A percentile compares a stretch with the other conserved stretches of the same genome.
Conservation (phyloP, 2,329 filamentous ascomycete genomes). For the Curvularia hawaiiensis region DNA sequence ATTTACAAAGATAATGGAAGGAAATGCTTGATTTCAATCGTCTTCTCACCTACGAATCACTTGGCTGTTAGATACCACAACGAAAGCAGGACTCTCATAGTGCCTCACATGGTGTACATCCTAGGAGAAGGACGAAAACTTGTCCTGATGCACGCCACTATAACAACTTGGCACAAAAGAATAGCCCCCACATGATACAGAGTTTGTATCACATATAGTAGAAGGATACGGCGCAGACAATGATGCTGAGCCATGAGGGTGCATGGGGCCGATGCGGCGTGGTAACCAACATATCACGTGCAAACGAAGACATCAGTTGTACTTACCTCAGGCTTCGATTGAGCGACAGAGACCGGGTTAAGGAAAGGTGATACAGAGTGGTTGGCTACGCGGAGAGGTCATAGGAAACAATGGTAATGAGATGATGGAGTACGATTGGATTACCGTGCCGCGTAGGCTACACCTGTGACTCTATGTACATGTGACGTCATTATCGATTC, state of each 20-base stretch:
- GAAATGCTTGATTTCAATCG: too few relatives aligned
- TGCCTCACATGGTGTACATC: too few relatives aligned
- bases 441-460: not conserved
- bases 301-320: not conserved
- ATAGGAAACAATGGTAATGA: not conserved
- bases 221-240: not conserved
- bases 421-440: not conserved
- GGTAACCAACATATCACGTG: not conserved
- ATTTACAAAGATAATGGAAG: not conserved
- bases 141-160: not conserved
- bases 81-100: too few relatives aligned
- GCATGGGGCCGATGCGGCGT: not conserved
- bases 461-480: not conserved
- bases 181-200: not conserved
- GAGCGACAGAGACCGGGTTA: not conserved
- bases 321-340: not conserved
- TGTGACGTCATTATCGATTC: not conserved
- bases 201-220: not conserved
- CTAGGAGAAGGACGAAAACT: too few relatives aligned
- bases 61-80: too few relatives aligned
- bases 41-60: too few relatives aligned
- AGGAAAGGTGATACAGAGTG: not conserved
- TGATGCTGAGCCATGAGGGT: not conserved
- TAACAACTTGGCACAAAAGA: not conserved
- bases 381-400: not conserved